These are phyloP conservation scores for Panicum miliaceum DNA, from an alignment of 176 grass and related monocot genomes.

Conservation along the genomic window DNA sequence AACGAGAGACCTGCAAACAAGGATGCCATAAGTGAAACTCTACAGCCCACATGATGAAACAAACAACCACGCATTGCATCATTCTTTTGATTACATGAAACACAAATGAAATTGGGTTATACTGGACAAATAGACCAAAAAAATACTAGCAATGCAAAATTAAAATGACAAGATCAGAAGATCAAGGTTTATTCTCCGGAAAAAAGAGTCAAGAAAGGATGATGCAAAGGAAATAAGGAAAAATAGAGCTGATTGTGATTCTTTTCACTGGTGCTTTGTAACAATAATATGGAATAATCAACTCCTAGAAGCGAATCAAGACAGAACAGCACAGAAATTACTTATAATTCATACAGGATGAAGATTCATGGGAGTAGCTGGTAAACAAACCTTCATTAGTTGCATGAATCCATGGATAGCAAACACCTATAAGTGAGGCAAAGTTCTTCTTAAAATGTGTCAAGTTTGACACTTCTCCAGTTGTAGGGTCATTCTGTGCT, in stretches of 20 bases:
- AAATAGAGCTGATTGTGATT: neutral
- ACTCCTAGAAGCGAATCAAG: conserved; percentile 14
- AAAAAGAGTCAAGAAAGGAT: conserved; percentile 21
- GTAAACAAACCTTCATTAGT: conserved; percentile 79
- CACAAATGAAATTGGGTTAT: conserved; percentile 1
- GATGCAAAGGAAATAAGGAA: neutral
- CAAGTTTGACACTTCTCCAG: conserved; percentile 57
- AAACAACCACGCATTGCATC: neutral
- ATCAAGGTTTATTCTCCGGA: neutral
- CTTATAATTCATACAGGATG: conserved; percentile 4
- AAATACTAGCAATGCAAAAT: neutral
- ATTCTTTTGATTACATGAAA: conserved; percentile 31
- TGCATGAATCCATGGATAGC: conserved; percentile 99
- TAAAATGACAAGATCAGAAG: conserved; percentile 1
- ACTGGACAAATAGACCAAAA: conserved; percentile 12
- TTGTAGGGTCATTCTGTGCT: conserved; percentile 41
- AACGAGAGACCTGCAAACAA: conserved; percentile 72
- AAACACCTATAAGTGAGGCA: conserved; percentile 66
- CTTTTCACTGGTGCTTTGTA: conserved; percentile 1
- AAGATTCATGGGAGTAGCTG: conserved; percentile 22
- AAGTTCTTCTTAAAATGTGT: conserved; percentile 78
- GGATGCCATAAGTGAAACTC: conserved; percentile 31
- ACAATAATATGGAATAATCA: conserved; percentile 7
- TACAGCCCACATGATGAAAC: conserved; percentile 23
- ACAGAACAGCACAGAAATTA: conserved; percentile 20